A percentile compares a stretch with the other conserved stretches of the same genome.
phyloP scores from a whole-genome alignment of 495 filamentous ascomycete genomes.

The Neurospora sublineolata region DNA sequence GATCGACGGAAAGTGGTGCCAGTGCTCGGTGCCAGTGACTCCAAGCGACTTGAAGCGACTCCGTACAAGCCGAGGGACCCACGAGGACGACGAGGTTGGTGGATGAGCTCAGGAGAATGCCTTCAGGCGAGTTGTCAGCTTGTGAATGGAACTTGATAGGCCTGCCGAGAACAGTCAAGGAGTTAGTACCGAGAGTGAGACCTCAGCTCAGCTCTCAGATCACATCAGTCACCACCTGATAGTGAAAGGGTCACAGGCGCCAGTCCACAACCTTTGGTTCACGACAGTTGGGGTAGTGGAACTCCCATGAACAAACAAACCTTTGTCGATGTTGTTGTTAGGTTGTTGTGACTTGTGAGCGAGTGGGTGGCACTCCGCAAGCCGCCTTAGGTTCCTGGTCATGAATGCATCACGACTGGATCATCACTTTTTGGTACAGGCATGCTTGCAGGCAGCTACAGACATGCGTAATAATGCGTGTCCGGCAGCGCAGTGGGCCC shows the following conservation, averaged over 20 bases:
- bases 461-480: neutral
- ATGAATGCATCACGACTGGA: neutral
- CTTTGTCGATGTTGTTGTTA: neutral
- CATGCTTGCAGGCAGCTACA: neutral
- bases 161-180: neutral
- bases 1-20: neutral
- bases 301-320: neutral
- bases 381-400: neutral
- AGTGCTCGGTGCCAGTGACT: neutral
- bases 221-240: neutral
- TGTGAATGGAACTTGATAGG: neutral
- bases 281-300: neutral
- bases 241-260: neutral
- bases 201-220: neutral
- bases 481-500: neutral
- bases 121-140: neutral
- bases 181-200: neutral
- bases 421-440: neutral
- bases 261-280: neutral
- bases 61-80: neutral
- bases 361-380: neutral
- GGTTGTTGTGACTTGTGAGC: neutral
- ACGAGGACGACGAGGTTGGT: neutral
- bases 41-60: neutral
- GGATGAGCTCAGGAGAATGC: neutral